These are phyloP conservation scores for Psilocybe cubensis DNA, from an alignment of 768 basidiomycete genomes.

Conservation along the genomic window DNA sequence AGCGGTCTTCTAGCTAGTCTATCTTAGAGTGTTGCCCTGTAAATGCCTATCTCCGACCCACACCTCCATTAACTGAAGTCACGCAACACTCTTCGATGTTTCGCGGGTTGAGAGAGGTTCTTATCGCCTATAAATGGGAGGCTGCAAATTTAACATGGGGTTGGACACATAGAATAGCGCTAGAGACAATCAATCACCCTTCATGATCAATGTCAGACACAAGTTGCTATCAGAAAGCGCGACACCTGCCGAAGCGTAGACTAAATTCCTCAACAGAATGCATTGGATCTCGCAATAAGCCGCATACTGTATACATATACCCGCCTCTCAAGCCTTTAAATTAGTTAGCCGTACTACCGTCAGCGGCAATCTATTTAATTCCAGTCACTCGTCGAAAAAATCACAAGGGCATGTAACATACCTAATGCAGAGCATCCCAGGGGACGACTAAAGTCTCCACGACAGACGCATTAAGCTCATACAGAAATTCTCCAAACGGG, in stretches of 20 bases:
- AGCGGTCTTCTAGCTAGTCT: too few species aligned
- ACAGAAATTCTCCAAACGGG: neutral
- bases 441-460: neutral
- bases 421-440: neutral
- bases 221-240: neutral
- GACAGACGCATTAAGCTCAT: neutral
- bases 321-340: neutral
- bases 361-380: too few species aligned
- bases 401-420: neutral
- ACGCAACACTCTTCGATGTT: neutral
- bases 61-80: too few species aligned
- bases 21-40: too few species aligned
- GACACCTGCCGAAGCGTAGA: neutral
- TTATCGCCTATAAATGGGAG: neutral
- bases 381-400: too few species aligned
- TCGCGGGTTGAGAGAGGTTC: neutral
- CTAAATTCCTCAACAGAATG: neutral
- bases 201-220: neutral
- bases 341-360: too few species aligned
- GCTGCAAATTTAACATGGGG: neutral
- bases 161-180: neutral
- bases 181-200: neutral
- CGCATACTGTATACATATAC: neutral
- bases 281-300: neutral
- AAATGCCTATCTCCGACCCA: too few species aligned